A percentile compares a stretch with the other conserved stretches of the same genome.
Evolutionary conservation across 257 asterid genomes (phyloP).

Genomic region (Coffea eugenioides): DNA sequence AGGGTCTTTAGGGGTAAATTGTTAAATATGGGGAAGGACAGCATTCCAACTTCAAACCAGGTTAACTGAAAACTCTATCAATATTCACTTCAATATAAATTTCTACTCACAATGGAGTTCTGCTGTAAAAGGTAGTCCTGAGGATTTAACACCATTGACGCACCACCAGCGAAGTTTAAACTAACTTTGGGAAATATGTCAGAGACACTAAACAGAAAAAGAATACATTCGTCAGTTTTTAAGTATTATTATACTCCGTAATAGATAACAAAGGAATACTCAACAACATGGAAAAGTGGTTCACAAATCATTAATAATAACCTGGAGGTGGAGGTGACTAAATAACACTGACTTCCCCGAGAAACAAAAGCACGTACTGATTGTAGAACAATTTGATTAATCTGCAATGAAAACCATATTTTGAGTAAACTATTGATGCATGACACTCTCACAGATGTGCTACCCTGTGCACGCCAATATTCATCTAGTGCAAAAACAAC

Average conservation of each 20-base stretch:
- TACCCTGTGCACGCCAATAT: not conserved
- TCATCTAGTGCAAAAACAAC: not conserved
- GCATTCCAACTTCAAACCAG: not conserved
- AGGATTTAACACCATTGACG: conserved; percentile 74
- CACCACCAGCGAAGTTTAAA: conserved; percentile 87
- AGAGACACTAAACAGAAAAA: conserved; percentile 44
- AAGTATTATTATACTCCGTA: not conserved
- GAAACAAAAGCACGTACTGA: conserved; percentile 55
- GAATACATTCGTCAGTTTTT: conserved; percentile 1
- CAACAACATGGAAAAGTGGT: conserved; percentile 4
- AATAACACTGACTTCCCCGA: conserved; percentile 78
- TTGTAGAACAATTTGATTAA: conserved; percentile 56
- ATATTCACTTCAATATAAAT: not conserved
- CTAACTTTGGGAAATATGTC: conserved; percentile 73
- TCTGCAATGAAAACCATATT: conserved; percentile 40
- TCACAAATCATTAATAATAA: conserved; percentile 21
- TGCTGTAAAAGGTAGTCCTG: conserved; percentile 93
- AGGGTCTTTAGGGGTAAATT: not conserved
- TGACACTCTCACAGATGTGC: not conserved
- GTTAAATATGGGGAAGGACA: not conserved
- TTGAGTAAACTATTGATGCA: not conserved
- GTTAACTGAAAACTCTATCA: not conserved
- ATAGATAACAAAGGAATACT: not conserved
- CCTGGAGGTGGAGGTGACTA: conserved; percentile 87
- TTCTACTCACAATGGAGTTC: conserved; percentile 71